phyloP scores from a whole-genome alignment of 495 filamentous ascomycete genomes.

The Xylaria telfairii region DNA sequence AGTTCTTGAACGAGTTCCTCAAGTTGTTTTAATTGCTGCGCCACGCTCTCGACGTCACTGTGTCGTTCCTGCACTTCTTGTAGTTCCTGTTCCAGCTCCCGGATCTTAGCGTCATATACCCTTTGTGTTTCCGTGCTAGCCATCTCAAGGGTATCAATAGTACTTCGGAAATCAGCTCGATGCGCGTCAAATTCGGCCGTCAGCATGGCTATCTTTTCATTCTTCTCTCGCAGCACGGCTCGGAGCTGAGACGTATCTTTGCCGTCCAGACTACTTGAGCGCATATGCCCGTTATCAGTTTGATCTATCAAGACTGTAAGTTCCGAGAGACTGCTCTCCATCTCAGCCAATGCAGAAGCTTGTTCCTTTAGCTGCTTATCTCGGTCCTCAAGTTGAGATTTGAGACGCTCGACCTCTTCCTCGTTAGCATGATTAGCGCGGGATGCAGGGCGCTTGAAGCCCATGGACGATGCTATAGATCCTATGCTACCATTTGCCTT shows the following conservation, averaged over 20 bases:
- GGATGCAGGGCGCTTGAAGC: slow-evolving; percentile 56
- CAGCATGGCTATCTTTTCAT: slow-evolving; percentile 91
- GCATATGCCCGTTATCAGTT: slow-evolving; percentile 48
- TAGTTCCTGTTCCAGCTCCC: slow-evolving; percentile 86
- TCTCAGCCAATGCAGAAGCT: slow-evolving; percentile 77
- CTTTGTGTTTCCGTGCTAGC: slow-evolving; percentile 96
- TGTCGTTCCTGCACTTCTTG: slow-evolving; percentile 79
- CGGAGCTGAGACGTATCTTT: slow-evolving; percentile 80
- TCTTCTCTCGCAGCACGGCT: slow-evolving; percentile 86
- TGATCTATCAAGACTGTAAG: slow-evolving; percentile 71
- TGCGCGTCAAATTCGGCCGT: slow-evolving; percentile 95
- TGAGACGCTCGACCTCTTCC: slow-evolving; percentile 72
- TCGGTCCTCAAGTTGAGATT: slow-evolving; percentile 76
- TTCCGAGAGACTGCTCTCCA: slow-evolving; percentile 79
- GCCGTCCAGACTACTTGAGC: slow-evolving; percentile 69
- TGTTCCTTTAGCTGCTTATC: slow-evolving; percentile 90
- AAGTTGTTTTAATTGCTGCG: slow-evolving; percentile 87
- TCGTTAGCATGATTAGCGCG: slow-evolving; percentile 54
- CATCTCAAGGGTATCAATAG: slow-evolving; percentile 94
- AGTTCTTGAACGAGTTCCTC: slow-evolving; percentile 96
- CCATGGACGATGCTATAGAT: slow-evolving; percentile 52
- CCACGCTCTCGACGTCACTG: slow-evolving; percentile 90
- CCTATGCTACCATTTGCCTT: slow-evolving; percentile 58
- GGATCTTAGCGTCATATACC: slow-evolving; percentile 93
- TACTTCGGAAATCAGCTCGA: slow-evolving; percentile 93